Evolutionary conservation across 2,329 filamentous ascomycete species (phyloP), one percentile per base, ranked within the genome.

Genomic region (Cryphonectria nitschkei): DNA sequence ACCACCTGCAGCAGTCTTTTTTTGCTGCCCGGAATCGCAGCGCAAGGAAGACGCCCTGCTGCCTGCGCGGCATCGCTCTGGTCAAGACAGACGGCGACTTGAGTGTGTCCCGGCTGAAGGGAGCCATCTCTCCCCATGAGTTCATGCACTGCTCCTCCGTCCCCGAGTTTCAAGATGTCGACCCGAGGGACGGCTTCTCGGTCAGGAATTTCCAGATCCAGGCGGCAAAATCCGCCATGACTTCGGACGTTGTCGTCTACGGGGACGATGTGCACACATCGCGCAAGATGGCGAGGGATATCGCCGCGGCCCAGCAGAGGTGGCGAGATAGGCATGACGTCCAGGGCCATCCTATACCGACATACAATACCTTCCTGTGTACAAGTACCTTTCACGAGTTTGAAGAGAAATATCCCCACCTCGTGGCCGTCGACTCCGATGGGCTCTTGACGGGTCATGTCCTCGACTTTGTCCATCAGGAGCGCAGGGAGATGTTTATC

Each of bases 201-300:
- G 95, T 98, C 60, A 90, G 96, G 62, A 98, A 98, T 80, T 99
- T 99, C 78, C 95, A 98, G 76, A 98, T 98, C 54, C 96, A 99
- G 80, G 88, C 93, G 0, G 92, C 92, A 71, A 99, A 99, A 80
- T 84, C 93, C 74, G 95, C 95, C 68, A 89, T 92, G 74, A 88
- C 96, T 11, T 98, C 95, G 0, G 96, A 99, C 79, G 93, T 99
- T 74, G 87, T 99, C 56, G 88, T 99, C 0, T 99, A 99, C 78
- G 94, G 94, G 16, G 92, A 95, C 68, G 88, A 93, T 74, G 82
- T 84, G 52, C 85, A 85, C 1, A 81, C 87, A 37, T 87, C 88
- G 62, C 86, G 88, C 68, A 90, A 90, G 70, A 82, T 97, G 32
- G 88, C 79, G 76, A 92, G 82, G 86, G 89, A 82, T 78, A 88